phyloP scores from a whole-genome alignment of 2,329 filamentous ascomycete genomes.

The Fusarium sp. region DNA sequence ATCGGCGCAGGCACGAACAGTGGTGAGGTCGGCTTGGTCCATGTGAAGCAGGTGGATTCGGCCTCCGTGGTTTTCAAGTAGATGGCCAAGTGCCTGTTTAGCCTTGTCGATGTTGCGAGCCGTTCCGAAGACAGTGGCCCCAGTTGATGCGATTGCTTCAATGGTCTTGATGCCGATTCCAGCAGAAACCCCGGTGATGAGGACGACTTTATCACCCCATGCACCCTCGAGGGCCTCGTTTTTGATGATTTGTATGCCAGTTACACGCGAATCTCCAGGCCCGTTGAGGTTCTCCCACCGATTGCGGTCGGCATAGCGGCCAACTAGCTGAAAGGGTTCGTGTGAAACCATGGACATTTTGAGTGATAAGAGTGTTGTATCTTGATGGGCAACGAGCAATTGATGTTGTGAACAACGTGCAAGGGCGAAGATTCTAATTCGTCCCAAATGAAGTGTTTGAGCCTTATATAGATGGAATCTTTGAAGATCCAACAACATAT shows the following conservation, averaged over 20 bases:
- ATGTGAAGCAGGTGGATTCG: neutral
- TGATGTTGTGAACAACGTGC: neutral
- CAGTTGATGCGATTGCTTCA: neutral
- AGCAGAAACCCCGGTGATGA: neutral
- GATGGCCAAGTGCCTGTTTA: neutral
- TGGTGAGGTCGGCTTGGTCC: neutral
- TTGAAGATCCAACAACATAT: neutral
- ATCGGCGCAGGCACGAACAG: neutral
- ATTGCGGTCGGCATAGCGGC: neutral
- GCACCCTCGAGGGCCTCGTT: neutral
- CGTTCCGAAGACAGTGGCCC: neutral
- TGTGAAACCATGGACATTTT: neutral
- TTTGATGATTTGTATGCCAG: neutral
- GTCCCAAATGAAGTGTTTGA: neutral
- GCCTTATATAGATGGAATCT: neutral
- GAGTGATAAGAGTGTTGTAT: neutral
- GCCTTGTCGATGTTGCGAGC: neutral
- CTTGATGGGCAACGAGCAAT: neutral
- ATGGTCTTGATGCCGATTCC: neutral
- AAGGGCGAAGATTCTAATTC: neutral
- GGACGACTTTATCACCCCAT: neutral
- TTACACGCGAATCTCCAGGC: neutral
- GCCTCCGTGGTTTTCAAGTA: neutral
- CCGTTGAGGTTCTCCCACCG: neutral
- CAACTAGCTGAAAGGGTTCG: neutral